Evolutionary conservation across 345 rosid genomes (phyloP).

Genomic region (Atalantia buxifolia): DNA sequence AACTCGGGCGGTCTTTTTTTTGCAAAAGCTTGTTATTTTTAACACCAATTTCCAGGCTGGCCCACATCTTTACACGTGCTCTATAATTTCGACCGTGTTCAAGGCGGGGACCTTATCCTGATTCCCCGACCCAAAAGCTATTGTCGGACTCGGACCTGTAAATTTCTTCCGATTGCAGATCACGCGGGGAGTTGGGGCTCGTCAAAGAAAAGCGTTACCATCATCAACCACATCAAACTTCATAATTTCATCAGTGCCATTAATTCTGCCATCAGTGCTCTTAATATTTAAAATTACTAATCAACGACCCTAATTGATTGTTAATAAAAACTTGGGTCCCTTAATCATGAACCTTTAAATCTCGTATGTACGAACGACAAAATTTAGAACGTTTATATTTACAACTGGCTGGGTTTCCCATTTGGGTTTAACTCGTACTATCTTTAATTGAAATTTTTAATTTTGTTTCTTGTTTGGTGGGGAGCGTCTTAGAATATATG

Average conservation of each 20-base stretch:
- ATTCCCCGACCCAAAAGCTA: background rate
- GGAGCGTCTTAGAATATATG: too few species aligned
- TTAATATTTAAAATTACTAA: background rate
- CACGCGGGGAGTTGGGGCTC: background rate
- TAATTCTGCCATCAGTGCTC: background rate
- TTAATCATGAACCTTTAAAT: background rate
- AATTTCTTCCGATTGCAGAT: background rate
- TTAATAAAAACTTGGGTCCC: background rate
- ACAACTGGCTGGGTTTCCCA: too few species aligned
- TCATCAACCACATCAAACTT: background rate
- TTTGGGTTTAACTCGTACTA: too few species aligned
- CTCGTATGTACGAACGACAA: background rate
- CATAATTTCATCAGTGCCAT: background rate
- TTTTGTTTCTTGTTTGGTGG: too few species aligned
- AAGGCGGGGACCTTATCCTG: background rate
- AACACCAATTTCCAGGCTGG: slow-evolving; percentile 32
- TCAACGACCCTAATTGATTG: background rate
- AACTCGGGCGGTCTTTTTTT: background rate
- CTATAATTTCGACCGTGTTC: background rate
- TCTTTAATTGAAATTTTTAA: too few species aligned
- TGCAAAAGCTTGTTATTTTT: background rate
- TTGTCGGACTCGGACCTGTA: background rate
- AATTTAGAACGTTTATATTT: too few species aligned
- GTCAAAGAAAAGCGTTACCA: background rate
- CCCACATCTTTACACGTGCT: slow-evolving; percentile 40